Conservation (phyloP, 345 rosid genomes). For the Salix purpurea region DNA sequence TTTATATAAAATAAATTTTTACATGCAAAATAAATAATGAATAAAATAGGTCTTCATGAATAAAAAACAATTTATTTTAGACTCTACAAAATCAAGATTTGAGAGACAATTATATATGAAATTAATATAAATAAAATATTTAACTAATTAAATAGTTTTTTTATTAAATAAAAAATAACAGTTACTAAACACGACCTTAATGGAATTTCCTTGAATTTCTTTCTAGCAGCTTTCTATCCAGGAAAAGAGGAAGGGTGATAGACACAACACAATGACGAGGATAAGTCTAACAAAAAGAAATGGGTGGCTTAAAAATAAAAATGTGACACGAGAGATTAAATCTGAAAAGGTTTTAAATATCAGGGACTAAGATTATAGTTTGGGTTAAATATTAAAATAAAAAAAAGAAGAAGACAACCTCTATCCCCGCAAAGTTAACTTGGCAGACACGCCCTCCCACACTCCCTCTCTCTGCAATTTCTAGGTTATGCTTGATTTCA, state of each 20-base stretch:
- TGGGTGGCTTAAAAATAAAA: background rate
- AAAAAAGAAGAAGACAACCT: no score
- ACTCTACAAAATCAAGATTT: no score
- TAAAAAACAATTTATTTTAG: no score
- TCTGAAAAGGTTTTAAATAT: background rate
- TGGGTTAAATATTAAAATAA: background rate
- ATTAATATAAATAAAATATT: no score
- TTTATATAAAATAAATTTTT: no score
- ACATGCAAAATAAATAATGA: no score
- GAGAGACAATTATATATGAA: no score
- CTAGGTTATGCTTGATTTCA: conserved; percentile 8
- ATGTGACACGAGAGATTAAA: background rate
- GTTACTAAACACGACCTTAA: no score
- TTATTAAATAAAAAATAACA: no score
- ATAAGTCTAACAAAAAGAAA: background rate
- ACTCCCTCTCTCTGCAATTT: background rate
- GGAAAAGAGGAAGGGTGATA: background rate
- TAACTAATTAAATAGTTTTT: no score
- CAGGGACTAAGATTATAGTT: background rate
- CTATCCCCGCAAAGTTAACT: background rate
- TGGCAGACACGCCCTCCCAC: background rate
- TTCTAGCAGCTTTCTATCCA: background rate
- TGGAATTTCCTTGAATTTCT: background rate
- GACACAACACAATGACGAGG: fast-evolving
- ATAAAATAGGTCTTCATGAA: no score